Base-by-base conservation (phyloP, 345 rosid genomes). In the Citrus inodora region DNA sequence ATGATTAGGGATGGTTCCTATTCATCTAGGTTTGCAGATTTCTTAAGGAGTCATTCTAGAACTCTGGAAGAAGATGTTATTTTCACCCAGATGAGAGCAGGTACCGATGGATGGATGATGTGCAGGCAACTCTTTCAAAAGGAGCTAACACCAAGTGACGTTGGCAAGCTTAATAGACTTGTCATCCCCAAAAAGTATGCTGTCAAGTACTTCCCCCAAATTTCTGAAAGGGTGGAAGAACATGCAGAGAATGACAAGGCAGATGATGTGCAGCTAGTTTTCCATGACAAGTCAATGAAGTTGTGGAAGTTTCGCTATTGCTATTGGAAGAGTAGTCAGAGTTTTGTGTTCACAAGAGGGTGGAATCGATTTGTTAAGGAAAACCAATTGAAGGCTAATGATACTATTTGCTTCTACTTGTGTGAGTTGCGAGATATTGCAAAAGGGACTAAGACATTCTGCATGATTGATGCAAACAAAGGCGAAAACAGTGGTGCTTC, bases 281-380 rank as follows among this genome's bases (percentile, higher is more conserved):
- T 96, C 80, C 87, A 80, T 2, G 98, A 93, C 85, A 88, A 80
- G 79, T 70, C 73, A 10, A 90, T 93, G 99, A 88, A 81, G 76
- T 16, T 74, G 28, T 93, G 99, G 99, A 88, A 85, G 48, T 95
- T 95, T 70, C 83, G 98, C 74, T 93, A 91, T 71, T 95, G 99
- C 53, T 94, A 93, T 73, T 93, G 98, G 98, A 87, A 62, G 74
- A 93, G 98, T 83, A 95, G 97, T 80, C 96, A 91, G 78, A 93
- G 96, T 81, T 93, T 88, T 56, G 97, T 95, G 48, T 92, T 95
- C 86, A 92, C 96, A 0, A 88, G 89, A 83, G 99, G 99, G 4
- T 93, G 99, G 98, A 93, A 83, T 37, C 78, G 83, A 68, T 95
- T 92, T 48, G 92, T 91, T 22, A 93, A 82, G 86, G 94, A 89